Base-by-base conservation (phyloP, 164 flowering plant species). In the Nymphaea thermarum region DNA sequence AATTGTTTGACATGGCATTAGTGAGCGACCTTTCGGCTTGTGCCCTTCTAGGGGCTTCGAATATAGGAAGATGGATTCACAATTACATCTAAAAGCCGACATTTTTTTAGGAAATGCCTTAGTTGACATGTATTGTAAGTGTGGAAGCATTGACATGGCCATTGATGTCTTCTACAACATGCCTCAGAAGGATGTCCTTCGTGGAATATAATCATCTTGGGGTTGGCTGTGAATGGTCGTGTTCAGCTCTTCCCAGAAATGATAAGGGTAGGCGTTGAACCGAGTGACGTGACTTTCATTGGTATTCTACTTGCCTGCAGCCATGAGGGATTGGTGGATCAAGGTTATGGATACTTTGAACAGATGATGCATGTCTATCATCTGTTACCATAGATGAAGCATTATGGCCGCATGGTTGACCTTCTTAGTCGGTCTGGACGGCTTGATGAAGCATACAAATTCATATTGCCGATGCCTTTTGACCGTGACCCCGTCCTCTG, bases 71-170 rank as follows among this genome's bases (percentile, higher is more conserved):
- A 67, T 77, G 77, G 60, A 64, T 90, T 68, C 89, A 88, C 62
- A 74, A 80, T 2, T 84, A 82, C 67, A 81, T 90, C 4, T 84
- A 16, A 80, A 77, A 74, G 67, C 68, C 14, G 92, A 84, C 76
- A 62, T 86, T 64, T 79, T 78, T 72, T 82, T 90, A 15, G 84
- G 82, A 62, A 90, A 86, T 65, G 64, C 93, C 64, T 73, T 90
- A 61, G 82, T 88, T 43, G 88, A 90, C 68, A 83, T 90, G 97
- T 87, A 88, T 66, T 85, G 82, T 77, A 90, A 90, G 76, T 90
- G 92, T 66, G 97, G 92, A 57, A 72, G 68, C 44, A 79, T 74
- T 43, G 71, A 77, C 62, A 79, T 75, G 72, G 90, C 92, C 45
- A 12, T 81, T 62, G 69, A 75, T 67, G 86, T 90, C 7, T 90